phyloP scores from a whole-genome alignment of 176 grass and related monocot species.

The Zizania latifolia region DNA sequence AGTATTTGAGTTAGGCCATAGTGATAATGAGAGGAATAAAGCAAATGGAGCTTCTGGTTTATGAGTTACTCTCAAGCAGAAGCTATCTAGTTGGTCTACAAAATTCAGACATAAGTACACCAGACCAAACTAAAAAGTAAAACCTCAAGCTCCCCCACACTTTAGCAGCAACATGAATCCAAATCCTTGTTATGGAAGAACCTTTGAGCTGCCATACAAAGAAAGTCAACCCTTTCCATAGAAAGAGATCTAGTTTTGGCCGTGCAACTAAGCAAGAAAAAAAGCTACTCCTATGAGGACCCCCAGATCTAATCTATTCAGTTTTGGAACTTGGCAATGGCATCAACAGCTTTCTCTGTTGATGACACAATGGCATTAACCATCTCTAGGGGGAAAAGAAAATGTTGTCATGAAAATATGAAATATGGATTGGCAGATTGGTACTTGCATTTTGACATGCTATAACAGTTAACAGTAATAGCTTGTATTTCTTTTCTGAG shows the following conservation, averaged over 20 bases:
- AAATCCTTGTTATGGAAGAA: conserved; percentile 9
- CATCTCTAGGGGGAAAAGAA: neutral
- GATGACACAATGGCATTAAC: neutral
- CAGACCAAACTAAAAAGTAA: neutral
- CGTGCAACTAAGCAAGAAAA: conserved; percentile 13
- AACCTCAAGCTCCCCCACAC: neutral
- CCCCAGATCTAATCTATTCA: conserved; percentile 13
- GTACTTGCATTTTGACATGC: too few relatives aligned
- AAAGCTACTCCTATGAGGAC: neutral
- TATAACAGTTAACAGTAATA: too few relatives aligned
- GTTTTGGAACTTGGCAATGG: neutral
- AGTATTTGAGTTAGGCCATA: neutral
- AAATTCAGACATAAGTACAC: neutral
- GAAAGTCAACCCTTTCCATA: conserved; percentile 9
- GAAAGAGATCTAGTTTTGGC: conserved; percentile 2
- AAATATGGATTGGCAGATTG: too few relatives aligned
- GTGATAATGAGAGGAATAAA: neutral
- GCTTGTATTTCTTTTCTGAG: neutral
- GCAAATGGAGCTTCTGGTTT: neutral
- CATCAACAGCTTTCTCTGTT: neutral
- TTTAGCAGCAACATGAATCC: neutral
- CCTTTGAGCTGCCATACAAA: neutral
- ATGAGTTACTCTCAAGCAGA: neutral
- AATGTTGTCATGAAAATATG: too few relatives aligned
- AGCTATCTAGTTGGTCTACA: neutral